phyloP scores from a whole-genome alignment of 352 stramenopile genomes.

The Pythium pyrilobum region DNA sequence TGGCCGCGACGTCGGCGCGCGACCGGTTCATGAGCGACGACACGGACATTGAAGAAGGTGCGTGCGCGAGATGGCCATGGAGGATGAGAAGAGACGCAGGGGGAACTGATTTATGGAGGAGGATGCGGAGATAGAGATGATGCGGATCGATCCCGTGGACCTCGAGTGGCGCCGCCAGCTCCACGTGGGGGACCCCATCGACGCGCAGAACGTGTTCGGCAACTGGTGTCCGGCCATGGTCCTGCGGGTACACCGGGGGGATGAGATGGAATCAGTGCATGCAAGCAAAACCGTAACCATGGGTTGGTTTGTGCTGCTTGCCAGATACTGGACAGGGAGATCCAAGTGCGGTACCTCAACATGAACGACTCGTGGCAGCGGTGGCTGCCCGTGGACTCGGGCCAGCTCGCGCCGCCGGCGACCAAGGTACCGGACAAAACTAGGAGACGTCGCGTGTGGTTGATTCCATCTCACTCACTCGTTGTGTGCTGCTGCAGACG shows the following conservation, averaged over 20 bases:
- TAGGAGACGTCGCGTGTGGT: too few species aligned
- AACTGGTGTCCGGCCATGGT: slow-evolving; percentile 78
- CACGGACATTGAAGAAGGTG: slow-evolving; percentile 77
- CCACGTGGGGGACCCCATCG: slow-evolving; percentile 51
- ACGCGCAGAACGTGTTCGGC: slow-evolving; percentile 78
- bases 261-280: too few species aligned
- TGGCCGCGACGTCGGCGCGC: not conserved
- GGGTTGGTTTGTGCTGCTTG: too few species aligned
- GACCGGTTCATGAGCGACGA: slow-evolving; percentile 37
- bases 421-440: slow-evolving; percentile 45
- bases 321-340: slow-evolving; percentile 54
- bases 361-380: slow-evolving; percentile 77
- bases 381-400: slow-evolving; percentile 62
- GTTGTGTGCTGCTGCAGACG: slow-evolving; percentile 20
- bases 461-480: not conserved
- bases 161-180: slow-evolving; percentile 70
- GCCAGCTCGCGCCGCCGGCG: slow-evolving; percentile 43
- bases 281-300: too few species aligned
- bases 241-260: slow-evolving; percentile 36
- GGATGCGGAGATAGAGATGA: slow-evolving; percentile 55
- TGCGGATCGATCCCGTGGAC: slow-evolving; percentile 65
- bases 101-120: slow-evolving; percentile 2
- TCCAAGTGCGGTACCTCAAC: slow-evolving; percentile 68
- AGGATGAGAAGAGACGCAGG: not conserved
- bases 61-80: not conserved